Evolutionary conservation across 1,284 basidiomycete species (phyloP), one percentile per base, ranked within the genome.

Genomic region (Coniferiporia sulphurascens): DNA sequence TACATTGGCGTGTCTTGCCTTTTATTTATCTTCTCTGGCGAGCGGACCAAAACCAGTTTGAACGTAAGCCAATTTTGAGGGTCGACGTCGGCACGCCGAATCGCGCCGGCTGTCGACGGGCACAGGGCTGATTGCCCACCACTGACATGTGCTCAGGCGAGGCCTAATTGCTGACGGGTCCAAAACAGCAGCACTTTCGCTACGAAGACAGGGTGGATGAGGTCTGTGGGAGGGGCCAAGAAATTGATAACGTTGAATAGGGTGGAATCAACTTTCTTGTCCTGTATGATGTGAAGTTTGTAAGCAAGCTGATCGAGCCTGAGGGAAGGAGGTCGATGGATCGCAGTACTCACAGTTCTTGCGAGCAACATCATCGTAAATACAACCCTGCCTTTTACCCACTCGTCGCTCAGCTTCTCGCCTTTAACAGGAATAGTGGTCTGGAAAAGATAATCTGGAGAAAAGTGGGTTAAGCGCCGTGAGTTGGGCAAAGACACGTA

Each of bases 341-440:
- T 34, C 17, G 3, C 10, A 27, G 27, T 27, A 59, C 57, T 46
- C n/a, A 59, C 58, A 6, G 27, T 54, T 27, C 34, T 22, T 15
- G 52, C 41, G 17, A 59, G 52, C 22, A 22, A 32, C 45, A 59
- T 48, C 1, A 59, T 38, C 17, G 45, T 48, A 13, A 27, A 13
- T n/a, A 51, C 27, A 4, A 59, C 15, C 34, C 48, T 48, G 27
- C 36, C 52, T 13, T 21, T 48, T 8, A 60, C 2, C n/a, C 35
- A 27, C 17, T 56, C 62, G 22, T 59, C 54, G 27, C 52, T 60
- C 3, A 38, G 58, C 51, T 58, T 59, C 51, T 64, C 63, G 13
- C 63, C 63, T 22, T 54, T 54, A 5, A 60, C 56, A n/a, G 63
- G 63, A 12, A 43, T 52, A 46, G 63, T 64, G 13, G 60, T 59